Base-by-base conservation (phyloP, 345 rosid genomes). In the Physaria fendleri region DNA sequence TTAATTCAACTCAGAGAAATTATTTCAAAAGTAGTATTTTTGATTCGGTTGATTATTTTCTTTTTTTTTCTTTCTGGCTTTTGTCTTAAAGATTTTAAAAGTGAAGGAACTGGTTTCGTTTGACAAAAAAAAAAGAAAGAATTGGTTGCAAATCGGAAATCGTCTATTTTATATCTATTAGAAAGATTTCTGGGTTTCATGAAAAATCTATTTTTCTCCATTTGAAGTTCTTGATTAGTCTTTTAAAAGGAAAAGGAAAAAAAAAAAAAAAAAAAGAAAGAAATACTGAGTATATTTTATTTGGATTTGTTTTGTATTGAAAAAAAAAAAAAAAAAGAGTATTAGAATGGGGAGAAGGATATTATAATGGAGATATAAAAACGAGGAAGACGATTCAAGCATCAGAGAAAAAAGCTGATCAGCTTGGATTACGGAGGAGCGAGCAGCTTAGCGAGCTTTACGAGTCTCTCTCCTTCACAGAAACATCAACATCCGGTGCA, bases 301-400 rank as follows among this genome's bases (percentile, higher is more conserved):
- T 40, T 5, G 14, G 3, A 20, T 46, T 14, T 32, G 6, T 30
- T 38, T 47, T 35, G 3, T 53, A 13, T 20, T 20, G n/a, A 22
- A 12, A 6, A 2, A n/a, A 47, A 59, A 93, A n/a, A 22, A 12
- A 6, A 2, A n/a, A 47, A 59, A 93, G 99, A 65, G 76, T 77
- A 13, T 63, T 89, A 78, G 87, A 83, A 57, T 93, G 99, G 99
- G 84, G 80, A 15, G 86, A 83, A 57, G 99, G 99, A 21, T 87
- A 86, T 58, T 93, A 93, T 74, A 93, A 93, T 65, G 99, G 99
- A 35, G 95, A 85, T 66, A 93, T 93, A 24, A 93, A 89, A 79
- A 93, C 97, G 18, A 81, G 95, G 68, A 93, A 85, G 74, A 85
- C 88, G 40, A 72, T 81, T 64, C 91, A 85, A 78, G 78, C 91